phyloP scores from a whole-genome alignment of 768 basidiomycete species.

The Mycena polygramma region DNA sequence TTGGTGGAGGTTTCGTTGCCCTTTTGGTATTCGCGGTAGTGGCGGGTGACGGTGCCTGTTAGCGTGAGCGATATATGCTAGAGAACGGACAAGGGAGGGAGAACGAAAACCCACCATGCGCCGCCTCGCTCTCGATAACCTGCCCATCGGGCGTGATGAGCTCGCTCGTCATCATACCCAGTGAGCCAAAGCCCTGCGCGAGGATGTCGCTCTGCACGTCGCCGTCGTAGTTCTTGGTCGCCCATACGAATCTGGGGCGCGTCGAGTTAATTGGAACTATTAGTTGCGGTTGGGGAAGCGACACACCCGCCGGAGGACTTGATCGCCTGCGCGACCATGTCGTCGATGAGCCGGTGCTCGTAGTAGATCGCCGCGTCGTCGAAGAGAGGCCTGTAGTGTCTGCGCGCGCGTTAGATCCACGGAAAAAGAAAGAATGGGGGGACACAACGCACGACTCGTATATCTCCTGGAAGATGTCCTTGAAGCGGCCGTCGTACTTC shows the following conservation, averaged over 20 bases:
- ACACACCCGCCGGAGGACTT: constrained; percentile 88
- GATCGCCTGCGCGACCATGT: constrained; percentile 98
- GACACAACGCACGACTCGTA: constrained; percentile 67
- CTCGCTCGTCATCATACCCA: constrained; percentile 99
- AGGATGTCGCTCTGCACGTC: constrained; percentile 94
- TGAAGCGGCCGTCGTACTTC: constrained; percentile 98
- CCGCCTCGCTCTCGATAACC: constrained; percentile 95
- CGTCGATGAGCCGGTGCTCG: constrained; percentile 97
- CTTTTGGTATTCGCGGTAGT: constrained; percentile 98
- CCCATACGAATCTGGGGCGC: constrained; percentile 70
- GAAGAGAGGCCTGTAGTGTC: constrained; percentile 77
- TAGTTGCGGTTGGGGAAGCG: too few relatives aligned
- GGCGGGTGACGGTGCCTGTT: constrained; percentile 89
- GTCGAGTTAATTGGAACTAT: too few relatives aligned
- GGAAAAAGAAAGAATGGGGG: neutral
- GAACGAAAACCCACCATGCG: constrained; percentile 71
- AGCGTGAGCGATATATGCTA: constrained; percentile 1
- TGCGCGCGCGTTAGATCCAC: neutral
- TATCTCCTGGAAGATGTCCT: constrained; percentile 98
- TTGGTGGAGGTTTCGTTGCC: constrained; percentile 98
- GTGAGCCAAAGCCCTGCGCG: constrained; percentile 95
- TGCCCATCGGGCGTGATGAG: constrained; percentile 95
- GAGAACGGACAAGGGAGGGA: neutral
- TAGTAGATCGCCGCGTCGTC: constrained; percentile 84
- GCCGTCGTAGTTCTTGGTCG: constrained; percentile 85